Base-by-base conservation (phyloP, 2,329 filamentous ascomycete species). In the Rhinocladiella mackenziei region DNA sequence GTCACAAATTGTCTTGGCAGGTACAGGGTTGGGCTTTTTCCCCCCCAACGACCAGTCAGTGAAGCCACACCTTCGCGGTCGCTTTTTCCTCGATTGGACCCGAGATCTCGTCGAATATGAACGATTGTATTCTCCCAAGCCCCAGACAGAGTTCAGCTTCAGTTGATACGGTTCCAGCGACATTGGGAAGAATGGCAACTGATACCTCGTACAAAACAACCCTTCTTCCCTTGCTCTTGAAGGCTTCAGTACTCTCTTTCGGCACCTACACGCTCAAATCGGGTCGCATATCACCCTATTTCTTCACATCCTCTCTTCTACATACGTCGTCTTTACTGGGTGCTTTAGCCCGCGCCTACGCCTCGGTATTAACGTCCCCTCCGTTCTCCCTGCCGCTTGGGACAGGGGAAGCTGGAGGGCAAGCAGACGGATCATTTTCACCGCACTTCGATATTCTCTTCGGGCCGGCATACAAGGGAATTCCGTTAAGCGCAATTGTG, bases 291-390 rank as follows among this genome's bases (percentile, higher is more conserved):
- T 95, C 89, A 9, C 92, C 92, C 30, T 97, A 97, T 77, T 97
- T 97, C 75, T 94, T 97, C 81, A 96, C 95, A 68, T 89, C 89
- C 34, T 89, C 89, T 48, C 80, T 86, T 59, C 94, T 97, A 69
- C 88, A 92, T 74, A 83, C 82, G 39, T 84, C 84, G 15, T 76
- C 82, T 51, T 78, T 95, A 20, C 80, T 94, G 53, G 78, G 77
- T 51, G 80, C 88, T 44, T 86, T 95, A 56, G 79, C 84, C 39
- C 77, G 80, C 29, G 89, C 91, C 47, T 97, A 91, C 67, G 91
- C 91, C 1, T 70, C 74, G 43, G 74, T 76, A 1, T 65, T 80
- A 30, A 67, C 72, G 40, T 56, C 65, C n/a, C 66, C 75, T 53
- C 67, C 70, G 30, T 69, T 69, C 53, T 58, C 43, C 26, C 56